Conservation (phyloP, 768 basidiomycete genomes). For the Harrya chromipes region DNA sequence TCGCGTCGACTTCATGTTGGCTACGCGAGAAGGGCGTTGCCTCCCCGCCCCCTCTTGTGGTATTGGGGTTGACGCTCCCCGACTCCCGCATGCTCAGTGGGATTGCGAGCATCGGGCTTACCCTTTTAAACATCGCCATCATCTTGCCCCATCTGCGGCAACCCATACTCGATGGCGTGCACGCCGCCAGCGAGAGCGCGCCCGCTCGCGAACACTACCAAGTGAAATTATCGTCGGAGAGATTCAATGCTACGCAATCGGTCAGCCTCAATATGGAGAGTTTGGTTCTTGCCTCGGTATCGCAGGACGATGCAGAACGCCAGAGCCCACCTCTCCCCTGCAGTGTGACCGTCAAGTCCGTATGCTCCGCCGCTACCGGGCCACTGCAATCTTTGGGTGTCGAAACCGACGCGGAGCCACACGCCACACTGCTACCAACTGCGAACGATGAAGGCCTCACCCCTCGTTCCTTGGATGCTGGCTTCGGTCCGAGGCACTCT, state of each 20-base stretch:
- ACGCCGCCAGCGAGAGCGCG: background rate
- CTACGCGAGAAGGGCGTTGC: constrained; percentile 20
- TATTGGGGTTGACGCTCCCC: constrained; percentile 23
- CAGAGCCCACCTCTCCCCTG: background rate
- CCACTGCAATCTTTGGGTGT: background rate
- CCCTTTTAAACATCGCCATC: constrained; percentile 22
- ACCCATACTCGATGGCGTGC: constrained; percentile 14
- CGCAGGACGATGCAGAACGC: background rate
- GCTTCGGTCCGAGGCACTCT: background rate
- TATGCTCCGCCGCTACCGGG: background rate
- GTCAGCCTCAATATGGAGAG: background rate
- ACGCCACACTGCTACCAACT: background rate
- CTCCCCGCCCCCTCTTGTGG: constrained; percentile 24
- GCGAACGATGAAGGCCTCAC: background rate
- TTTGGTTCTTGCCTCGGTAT: background rate
- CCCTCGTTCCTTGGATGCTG: background rate
- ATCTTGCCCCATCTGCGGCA: constrained; percentile 25
- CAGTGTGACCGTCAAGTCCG: background rate
- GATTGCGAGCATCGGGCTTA: constrained; percentile 25
- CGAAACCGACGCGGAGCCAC: background rate
- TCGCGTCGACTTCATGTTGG: constrained; percentile 19
- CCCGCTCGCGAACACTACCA: background rate
- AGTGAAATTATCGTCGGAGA: background rate
- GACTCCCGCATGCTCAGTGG: constrained; percentile 26
- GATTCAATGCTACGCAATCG: background rate